Evolutionary conservation across 805 yeast species (phyloP), one percentile per base, ranked within the genome.

Genomic region (Blastobotrys terrestris): DNA sequence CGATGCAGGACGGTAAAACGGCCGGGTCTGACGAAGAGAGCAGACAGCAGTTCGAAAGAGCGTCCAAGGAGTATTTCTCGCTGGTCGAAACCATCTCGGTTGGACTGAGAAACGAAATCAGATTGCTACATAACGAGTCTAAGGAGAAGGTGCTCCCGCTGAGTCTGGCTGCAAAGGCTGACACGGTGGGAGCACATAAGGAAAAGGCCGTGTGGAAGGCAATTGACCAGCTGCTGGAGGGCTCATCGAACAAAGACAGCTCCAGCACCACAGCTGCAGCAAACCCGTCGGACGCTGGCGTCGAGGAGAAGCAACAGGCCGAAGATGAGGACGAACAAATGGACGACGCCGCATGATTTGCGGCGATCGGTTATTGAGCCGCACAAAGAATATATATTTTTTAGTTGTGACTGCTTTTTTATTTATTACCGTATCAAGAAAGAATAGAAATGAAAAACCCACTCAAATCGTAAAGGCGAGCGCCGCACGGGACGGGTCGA

Each of bases 151-250:
- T 86, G 41, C 71, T 86, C 22, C 94, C 95, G 1, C 76, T 85
- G 2, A 75, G 77, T 43, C 78, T 86, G 20, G 85, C 83, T 49
- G 83, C 83, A 57, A 84, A 84, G 69, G 87, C 89, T 39, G 79
- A 87, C 3, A 76, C 78, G 70, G 76, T 84, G 26, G 89, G 90
- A 2, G 70, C 72, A 41, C 76, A 72, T 57, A 84, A 85, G 63
- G 70, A 85, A 48, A 67, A 72, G 7, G 75, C 74, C 50, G 49
- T 67, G 2, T 62, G 64, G 60, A 59, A 60, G 14, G 63, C 61
- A 3, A 51, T 75, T 49, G 68, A 70, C 21, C 5, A 45, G 15
- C 16, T 45, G 31, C 31, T 45, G 8, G 45, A 20, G 43, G 18
- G 15, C 35, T 5, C 35, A n/a, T n/a, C n/a, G n/a, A n/a, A n/a